These are phyloP conservation scores for Euryodendron excelsum DNA, from an alignment of 148 eudicot species.

Conservation along the genomic window DNA sequence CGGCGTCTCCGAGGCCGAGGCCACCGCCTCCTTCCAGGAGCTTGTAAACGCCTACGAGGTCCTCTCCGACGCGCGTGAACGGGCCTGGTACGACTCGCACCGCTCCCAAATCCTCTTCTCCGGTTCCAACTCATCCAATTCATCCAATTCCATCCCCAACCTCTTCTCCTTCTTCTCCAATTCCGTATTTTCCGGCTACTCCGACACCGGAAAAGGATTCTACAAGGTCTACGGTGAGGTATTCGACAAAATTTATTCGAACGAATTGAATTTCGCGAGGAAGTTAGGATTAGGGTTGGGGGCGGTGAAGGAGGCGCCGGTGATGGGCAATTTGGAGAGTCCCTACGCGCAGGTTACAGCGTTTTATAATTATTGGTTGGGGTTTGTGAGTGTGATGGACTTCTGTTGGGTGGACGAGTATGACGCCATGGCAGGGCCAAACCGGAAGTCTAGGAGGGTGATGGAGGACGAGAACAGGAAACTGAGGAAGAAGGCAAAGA, in stretches of 20 bases:
- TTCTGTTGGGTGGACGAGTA: constrained; percentile 85
- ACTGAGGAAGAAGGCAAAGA: constrained; percentile 80
- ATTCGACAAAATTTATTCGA: constrained; percentile 55
- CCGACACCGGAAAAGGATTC: constrained; percentile 57
- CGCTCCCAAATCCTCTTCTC: constrained; percentile 85
- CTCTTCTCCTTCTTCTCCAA: constrained; percentile 69
- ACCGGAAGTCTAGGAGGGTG: constrained; percentile 72
- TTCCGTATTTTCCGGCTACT: constrained; percentile 66
- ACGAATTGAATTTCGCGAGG: constrained; percentile 64
- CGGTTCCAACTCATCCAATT: constrained; percentile 5
- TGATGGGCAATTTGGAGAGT: constrained; percentile 77
- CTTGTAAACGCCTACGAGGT: constrained; percentile 91
- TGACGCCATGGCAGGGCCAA: constrained; percentile 62
- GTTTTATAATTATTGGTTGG: constrained; percentile 87
- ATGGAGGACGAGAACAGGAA: constrained; percentile 99
- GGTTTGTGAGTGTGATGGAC: constrained; percentile 80
- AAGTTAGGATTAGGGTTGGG: constrained; percentile 62
- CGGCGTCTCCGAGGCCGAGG: constrained; percentile 62
- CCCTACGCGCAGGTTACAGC: constrained; percentile 81
- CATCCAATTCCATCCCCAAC: constrained; percentile 46
- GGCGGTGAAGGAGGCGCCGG: constrained; percentile 74
- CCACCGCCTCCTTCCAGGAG: constrained; percentile 89
- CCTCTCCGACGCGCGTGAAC: constrained; percentile 82
- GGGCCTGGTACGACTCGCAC: constrained; percentile 94
- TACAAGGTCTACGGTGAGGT: constrained; percentile 77